A percentile compares a stretch with the other conserved stretches of the same genome.
Conservation (phyloP, 2,329 filamentous ascomycete genomes). For the Cercospora janseana region DNA sequence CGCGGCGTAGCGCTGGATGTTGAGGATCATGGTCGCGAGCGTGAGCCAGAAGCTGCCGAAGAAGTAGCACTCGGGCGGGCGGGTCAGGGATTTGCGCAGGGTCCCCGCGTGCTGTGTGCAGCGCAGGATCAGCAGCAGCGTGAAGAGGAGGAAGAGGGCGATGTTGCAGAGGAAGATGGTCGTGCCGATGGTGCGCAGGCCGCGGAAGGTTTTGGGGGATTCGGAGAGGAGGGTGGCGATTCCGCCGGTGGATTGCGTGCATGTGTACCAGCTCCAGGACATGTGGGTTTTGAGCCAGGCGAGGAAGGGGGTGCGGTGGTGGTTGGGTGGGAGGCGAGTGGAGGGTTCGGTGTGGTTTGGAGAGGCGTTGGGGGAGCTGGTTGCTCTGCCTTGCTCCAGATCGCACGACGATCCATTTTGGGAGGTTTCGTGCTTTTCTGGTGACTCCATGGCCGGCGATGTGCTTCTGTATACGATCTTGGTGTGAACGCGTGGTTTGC, state of each 20-base stretch:
- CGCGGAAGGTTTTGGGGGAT: slow-evolving; percentile 62
- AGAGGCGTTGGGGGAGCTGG: background rate
- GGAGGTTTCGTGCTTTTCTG: too few relatives aligned
- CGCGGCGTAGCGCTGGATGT: slow-evolving; percentile 65
- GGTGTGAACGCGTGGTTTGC: too few relatives aligned
- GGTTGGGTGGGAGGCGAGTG: too few relatives aligned
- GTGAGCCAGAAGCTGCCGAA: slow-evolving; percentile 70
- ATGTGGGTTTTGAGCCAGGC: slow-evolving; percentile 22
- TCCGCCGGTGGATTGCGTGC: slow-evolving; percentile 72
- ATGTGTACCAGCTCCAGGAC: slow-evolving; percentile 60
- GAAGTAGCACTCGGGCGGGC: slow-evolving; percentile 66
- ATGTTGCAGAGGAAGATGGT: slow-evolving; percentile 68
- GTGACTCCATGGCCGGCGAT: background rate
- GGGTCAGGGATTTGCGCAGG: slow-evolving; percentile 59
- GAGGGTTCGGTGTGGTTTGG: background rate
- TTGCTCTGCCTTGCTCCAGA: background rate
- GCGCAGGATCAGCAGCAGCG: slow-evolving; percentile 54
- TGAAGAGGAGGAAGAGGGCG: slow-evolving; percentile 60
- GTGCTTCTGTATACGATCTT: too few relatives aligned
- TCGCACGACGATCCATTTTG: background rate
- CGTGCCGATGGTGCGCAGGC: slow-evolving; percentile 62
- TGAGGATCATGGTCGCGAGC: slow-evolving; percentile 65
- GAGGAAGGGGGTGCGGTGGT: slow-evolving; percentile 18
- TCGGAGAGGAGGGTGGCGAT: slow-evolving; percentile 64
- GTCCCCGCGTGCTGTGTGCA: slow-evolving; percentile 60